Evolutionary conservation across 164 flowering plant genomes (phyloP), one percentile per base, ranked within the genome.

Genomic region (Stephania yunnanensis): DNA sequence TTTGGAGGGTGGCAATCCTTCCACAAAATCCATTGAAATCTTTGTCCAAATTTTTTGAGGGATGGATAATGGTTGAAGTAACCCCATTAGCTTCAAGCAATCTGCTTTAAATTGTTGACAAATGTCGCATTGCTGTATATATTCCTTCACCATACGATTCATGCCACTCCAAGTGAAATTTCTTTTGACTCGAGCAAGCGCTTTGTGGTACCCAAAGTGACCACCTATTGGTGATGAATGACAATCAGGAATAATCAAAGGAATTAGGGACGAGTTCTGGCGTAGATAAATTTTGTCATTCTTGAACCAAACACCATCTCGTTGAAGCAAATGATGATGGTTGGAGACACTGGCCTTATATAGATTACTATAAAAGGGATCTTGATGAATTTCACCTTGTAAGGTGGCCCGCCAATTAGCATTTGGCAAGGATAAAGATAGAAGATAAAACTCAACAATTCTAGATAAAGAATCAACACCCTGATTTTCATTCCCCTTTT

Each of bases 11-110:
- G 67, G 74, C 6, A 72, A 42, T 6, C 74, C 67, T 13, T 72
- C 74, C 9, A 72, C 13, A 58, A 69, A 72, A 58, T 72, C 74
- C 67, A 72, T 72, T n/a, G 67, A 72, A 42, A 55, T n/a, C 55
- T 72, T 67, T 3, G 46, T 42, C 74, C 67, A 55, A 2, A 72
- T 20, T 31, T 25, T 22, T 3, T 55, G 10, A 15, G 29, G 74
- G 17, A 72, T 1, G 1, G 10, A 25, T 42, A 70, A 45, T 0
- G 72, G 13, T 70, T 17, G 25, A 3, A 70, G 36, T 6, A 70
- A 15, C 7, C 55, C 10, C 12, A 31, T 4, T 70, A 55, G 72
- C 9, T 8, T 70, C 53, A 44, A 13, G n/a, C 53, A 44, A 44
- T 44, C 25, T 0, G 7, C 17, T 6, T 70, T 70, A 13, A 19